Evolutionary conservation across 192 early-diverging fungal genomes (phyloP).

Genomic region (Thamnidium elegans): DNA sequence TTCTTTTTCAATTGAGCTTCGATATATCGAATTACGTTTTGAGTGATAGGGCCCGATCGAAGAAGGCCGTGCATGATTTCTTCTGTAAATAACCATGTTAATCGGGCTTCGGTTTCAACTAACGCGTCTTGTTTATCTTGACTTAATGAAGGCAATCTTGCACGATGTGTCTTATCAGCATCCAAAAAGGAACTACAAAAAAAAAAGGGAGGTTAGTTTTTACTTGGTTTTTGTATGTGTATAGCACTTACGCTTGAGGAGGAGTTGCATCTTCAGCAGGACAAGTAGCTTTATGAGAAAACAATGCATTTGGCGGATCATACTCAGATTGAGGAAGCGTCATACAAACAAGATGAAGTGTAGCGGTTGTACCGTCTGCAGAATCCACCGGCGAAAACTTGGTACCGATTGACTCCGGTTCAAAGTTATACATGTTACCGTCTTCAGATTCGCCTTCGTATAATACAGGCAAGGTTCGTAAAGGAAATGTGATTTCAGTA

Average conservation of each 20-base stretch:
- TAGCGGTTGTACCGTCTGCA: constrained; percentile 64
- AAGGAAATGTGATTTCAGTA: constrained; percentile 49
- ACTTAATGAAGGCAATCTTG: constrained; percentile 30
- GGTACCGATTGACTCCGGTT: constrained; percentile 60
- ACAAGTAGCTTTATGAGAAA: constrained; percentile 14
- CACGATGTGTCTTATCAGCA: constrained; percentile 31
- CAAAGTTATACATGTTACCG: constrained; percentile 44
- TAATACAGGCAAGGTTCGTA: constrained; percentile 58
- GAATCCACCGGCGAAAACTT: constrained; percentile 61
- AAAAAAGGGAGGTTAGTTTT: constrained; percentile 4
- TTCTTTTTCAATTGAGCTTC: constrained; percentile 53
- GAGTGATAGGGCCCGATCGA: constrained; percentile 51
- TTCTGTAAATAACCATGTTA: constrained; percentile 67
- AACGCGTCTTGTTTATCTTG: constrained; percentile 58
- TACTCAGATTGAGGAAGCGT: constrained; percentile 56
- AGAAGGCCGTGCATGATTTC: constrained; percentile 74
- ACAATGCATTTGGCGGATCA: constrained; percentile 17
- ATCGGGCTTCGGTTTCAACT: constrained; percentile 48
- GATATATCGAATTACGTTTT: constrained; percentile 45
- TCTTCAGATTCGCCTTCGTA: constrained; percentile 49
- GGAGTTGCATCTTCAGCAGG: constrained; percentile 13
- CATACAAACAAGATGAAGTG: constrained; percentile 61
- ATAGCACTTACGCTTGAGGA: constrained; percentile 7
- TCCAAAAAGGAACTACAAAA: constrained; percentile 34
- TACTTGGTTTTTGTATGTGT: not conserved